Evolutionary conservation across 352 stramenopile genomes (phyloP), one percentile per base, ranked within the genome.

Genomic region (Pythium pyrilobum): DNA sequence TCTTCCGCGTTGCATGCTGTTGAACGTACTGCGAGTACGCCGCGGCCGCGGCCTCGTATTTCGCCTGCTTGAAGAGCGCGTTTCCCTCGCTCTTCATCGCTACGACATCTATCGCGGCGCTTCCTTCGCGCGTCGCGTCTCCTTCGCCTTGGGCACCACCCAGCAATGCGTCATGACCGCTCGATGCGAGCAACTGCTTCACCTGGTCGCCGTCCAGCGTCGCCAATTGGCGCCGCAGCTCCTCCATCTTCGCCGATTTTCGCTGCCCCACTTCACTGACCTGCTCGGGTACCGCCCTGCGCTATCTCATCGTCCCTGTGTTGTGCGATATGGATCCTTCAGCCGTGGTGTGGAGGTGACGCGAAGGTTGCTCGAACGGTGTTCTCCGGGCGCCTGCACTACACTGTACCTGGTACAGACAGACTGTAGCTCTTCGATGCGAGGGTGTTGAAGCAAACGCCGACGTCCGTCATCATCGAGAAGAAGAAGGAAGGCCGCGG

Each of bases 81-180:
- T 90, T 90, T 37, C 77, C 79, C 49, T 81, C 60, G 43, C 73
- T 65, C 47, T 79, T 86, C 29, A 44, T 40, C 13, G 25, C 34
- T 31, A 60, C 56, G 8, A 52, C 60, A 41, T 71, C 55, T 6
- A 28, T 27, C 12, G 39, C 23, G 18, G 33, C 31, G 25, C 16
- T 21, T 48, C 21, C 2, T 42, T 13, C 5, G 40, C 20, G 23
- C 39, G 15, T 25, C 7, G 32, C 37, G 4, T 25, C 37, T 36
- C 16, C 8, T 50, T 32, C 18, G 0, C 21, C n/a, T 11, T 43
- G 4, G 0, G 50, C 33, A 16, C 41, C 33, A 13, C 51, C 20
- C 11, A 70, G 48, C 9, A 82, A 49, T 52, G 72, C 56, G 46
- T 66, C 57, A 24, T 78, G 62, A 33, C 66, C 66, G 32, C 62